These are phyloP conservation scores for Oryza brachyantha DNA, from an alignment of 176 grass and related monocot genomes.

Conservation along the genomic window DNA sequence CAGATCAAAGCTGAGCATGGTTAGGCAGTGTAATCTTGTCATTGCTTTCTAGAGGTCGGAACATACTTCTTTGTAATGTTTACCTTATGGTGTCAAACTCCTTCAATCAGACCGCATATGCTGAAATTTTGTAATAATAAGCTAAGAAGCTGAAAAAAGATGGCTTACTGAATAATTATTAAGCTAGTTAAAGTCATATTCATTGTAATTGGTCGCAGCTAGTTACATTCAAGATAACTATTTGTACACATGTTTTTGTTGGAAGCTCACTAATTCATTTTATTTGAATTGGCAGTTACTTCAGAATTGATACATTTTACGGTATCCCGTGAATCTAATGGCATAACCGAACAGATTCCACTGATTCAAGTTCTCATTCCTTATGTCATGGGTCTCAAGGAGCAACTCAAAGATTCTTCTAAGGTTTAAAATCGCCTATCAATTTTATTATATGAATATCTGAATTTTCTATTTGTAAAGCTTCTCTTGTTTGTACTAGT, in stretches of 20 bases:
- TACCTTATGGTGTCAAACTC: constrained; percentile 5
- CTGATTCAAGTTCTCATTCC: constrained; percentile 88
- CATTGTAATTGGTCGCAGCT: neutral
- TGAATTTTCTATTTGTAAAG: constrained; percentile 1
- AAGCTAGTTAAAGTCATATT: constrained; percentile 3
- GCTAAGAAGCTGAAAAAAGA: constrained; percentile 16
- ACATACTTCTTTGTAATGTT: neutral
- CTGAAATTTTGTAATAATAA: neutral
- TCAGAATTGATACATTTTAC: constrained; percentile 97
- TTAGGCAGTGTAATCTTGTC: neutral
- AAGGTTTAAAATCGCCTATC: constrained; percentile 51
- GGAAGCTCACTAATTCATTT: constrained; percentile 26
- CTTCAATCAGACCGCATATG: neutral
- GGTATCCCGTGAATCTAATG: constrained; percentile 64
- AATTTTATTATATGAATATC: constrained; percentile 16
- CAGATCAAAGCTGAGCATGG: neutral
- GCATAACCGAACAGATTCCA: constrained; percentile 61
- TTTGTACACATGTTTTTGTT: constrained; percentile 14
- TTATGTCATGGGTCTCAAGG: constrained; percentile 87
- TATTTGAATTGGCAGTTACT: constrained; percentile 56
- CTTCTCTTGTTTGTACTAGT: constrained; percentile 5
- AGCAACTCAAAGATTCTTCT: constrained; percentile 79
- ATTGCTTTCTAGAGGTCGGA: constrained; percentile 2
- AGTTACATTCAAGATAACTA: constrained; percentile 1
- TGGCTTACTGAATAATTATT: constrained; percentile 16